Percentiles rank a stretch among this genome's conserved stretches.
Conservation (phyloP, 1,284 basidiomycete genomes). For the Trichosporon ovoides region DNA sequence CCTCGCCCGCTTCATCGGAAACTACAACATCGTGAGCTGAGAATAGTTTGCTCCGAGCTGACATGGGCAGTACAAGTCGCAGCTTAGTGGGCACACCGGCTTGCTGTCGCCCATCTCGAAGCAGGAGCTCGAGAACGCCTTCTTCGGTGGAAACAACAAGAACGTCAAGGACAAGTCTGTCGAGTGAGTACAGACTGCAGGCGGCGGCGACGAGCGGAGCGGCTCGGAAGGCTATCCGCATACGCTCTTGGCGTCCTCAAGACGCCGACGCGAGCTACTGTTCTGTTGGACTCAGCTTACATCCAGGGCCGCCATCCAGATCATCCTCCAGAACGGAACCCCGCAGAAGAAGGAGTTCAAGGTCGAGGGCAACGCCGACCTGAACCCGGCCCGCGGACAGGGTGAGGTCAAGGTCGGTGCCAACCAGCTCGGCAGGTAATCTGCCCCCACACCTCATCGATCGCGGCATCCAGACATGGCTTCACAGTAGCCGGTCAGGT, state of each 20-base stretch:
- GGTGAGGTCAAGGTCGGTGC: constrained; percentile 25
- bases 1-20: constrained; percentile 42
- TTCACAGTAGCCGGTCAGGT: too few species aligned
- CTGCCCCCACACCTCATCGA: too few species aligned
- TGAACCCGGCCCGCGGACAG: constrained; percentile 39
- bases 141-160: constrained; percentile 43
- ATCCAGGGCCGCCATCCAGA: constrained; percentile 38
- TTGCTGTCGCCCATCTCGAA: constrained; percentile 38
- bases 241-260: too few species aligned
- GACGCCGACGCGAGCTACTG: background rate
- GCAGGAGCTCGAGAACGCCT: constrained; percentile 42
- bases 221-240: too few species aligned
- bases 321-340: constrained; percentile 42
- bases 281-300: background rate
- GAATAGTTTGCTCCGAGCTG: background rate
- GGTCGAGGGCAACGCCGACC: constrained; percentile 28
- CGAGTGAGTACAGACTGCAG: constrained; percentile 32
- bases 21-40: constrained; percentile 39
- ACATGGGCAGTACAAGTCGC: constrained; percentile 34
- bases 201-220: background rate
- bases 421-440: constrained; percentile 5
- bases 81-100: constrained; percentile 42
- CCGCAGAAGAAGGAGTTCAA: constrained; percentile 30
- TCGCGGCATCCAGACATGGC: too few species aligned
- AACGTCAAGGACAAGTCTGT: constrained; percentile 44